Evolutionary conservation across 2,329 filamentous ascomycete genomes (phyloP).

Genomic region (Tolypocladium capitatum): DNA sequence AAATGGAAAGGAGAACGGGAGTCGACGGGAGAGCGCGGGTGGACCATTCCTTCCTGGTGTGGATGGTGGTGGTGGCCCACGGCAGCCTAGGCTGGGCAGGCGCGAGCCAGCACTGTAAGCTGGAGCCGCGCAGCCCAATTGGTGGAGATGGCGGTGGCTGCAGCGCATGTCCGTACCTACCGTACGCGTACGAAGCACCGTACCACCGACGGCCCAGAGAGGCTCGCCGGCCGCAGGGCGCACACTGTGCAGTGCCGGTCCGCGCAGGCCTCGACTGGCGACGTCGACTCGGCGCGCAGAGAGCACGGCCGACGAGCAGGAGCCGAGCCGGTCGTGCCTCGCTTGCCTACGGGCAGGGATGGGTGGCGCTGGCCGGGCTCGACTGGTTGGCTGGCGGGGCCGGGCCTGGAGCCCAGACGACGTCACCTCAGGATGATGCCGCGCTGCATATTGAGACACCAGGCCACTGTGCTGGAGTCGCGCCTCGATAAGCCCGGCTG

Average conservation of each 20-base stretch:
- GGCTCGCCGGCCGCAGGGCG: no score
- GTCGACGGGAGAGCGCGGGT: conserved; percentile 4
- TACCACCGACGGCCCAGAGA: no score
- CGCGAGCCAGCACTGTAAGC: neutral
- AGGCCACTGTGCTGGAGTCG: neutral
- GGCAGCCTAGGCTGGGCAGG: neutral
- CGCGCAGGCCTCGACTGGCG: no score
- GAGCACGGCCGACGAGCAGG: no score
- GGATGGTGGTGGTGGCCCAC: no score
- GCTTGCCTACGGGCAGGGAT: neutral
- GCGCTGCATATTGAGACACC: neutral
- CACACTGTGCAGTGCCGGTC: neutral
- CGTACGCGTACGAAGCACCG: neutral
- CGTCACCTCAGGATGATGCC: neutral
- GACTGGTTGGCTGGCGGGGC: neutral
- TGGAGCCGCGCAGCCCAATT: neutral
- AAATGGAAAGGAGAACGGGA: conserved; percentile 7
- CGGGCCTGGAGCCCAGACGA: neutral
- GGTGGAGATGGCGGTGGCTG: neutral
- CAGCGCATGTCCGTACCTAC: neutral
- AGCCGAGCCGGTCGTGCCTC: neutral
- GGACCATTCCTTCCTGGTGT: neutral
- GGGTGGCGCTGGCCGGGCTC: neutral
- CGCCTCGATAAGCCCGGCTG: neutral
- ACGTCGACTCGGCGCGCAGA: no score